Evolutionary conservation across 768 basidiomycete genomes (phyloP), one percentile per base, ranked within the genome.

Genomic region (Dentipellis fragilis): DNA sequence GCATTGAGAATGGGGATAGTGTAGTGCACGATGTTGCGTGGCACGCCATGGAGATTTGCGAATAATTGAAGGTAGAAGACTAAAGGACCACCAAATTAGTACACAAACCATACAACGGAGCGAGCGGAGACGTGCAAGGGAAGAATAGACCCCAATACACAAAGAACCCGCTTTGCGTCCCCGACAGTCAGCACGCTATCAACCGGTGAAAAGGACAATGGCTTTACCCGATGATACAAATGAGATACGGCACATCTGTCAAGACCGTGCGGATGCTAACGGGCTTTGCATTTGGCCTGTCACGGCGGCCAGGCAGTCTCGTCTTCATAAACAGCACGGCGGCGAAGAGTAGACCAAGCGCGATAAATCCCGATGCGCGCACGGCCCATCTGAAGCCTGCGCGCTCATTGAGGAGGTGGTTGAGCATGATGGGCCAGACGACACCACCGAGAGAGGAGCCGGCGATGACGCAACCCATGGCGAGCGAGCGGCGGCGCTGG

Each of bases 401-500:
- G 2, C 51, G n/a, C 21, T 51, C 47, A 35, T 34, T 17, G 54
- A 65, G 54, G 22, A 64, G 52, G 23, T 64, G 57, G 55, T 65
- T 61, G 45, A 61, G 46, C 64, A 69, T 65, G 49, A 69, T 67
- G 23, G 64, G 59, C 36, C 59, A 60, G 36, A 69, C 46, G 37
- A 64, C 58, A 19, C 59, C 64, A 34, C 62, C 66, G 14, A 62
- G 38, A 5, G 63, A 61, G 40, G 59, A 58, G 51, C 54, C 63
- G 21, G 66, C 61, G 35, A 72, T 17, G 10, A 68, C 70, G 29
- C 66, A 64, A 0, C 83, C 83, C 72, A 80, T 81, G 0, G 80
- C 81, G 9, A 81, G 57, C 0, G 76, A 74, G 40, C 81, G 68
- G 8, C 58, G 56, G 8, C 47, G 42, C 14, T 38, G 48, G 21